These are phyloP conservation scores for Salix viminalis DNA, from an alignment of 345 rosid genomes.

Conservation along the genomic window DNA sequence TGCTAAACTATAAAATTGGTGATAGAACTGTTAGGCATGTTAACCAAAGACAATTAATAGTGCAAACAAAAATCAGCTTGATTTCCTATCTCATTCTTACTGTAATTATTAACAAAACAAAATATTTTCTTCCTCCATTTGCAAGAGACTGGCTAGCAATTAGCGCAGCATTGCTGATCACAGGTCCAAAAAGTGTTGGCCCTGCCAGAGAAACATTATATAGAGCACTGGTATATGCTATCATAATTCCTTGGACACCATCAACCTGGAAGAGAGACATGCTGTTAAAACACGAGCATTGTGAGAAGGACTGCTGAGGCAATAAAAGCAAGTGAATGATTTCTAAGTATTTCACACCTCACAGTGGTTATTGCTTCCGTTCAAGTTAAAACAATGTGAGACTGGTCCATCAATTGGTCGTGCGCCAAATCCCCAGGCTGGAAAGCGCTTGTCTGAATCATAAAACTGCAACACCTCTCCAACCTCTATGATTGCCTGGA, in stretches of 20 bases:
- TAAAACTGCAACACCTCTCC: conserved; percentile 91
- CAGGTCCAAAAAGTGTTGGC: conserved; percentile 90
- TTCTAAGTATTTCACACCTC: conserved; percentile 58
- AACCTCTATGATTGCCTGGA: conserved; percentile 78
- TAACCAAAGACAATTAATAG: not conserved
- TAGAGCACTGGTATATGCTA: conserved; percentile 75
- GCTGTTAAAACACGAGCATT: conserved; percentile 3
- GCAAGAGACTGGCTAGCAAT: conserved; percentile 74
- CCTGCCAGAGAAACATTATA: conserved; percentile 90
- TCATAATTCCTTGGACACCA: conserved; percentile 84
- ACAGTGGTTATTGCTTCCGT: conserved; percentile 71
- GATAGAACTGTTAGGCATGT: not conserved
- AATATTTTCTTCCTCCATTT: conserved; percentile 56
- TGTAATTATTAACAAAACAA: conserved; percentile 77
- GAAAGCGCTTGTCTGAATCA: conserved; percentile 73
- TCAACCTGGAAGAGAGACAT: conserved; percentile 55
- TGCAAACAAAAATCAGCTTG: conserved; percentile 1
- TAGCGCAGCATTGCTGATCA: conserved; percentile 61
- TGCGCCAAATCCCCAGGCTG: conserved; percentile 99
- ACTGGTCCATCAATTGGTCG: conserved; percentile 96
- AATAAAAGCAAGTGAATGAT: not conserved
- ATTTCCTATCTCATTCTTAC: conserved; percentile 36
- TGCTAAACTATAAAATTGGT: not conserved
- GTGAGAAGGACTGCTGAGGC: not conserved
- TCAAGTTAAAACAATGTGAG: conserved; percentile 91